Percentiles rank a stretch among this genome's conserved stretches.
phyloP scores from a whole-genome alignment of 140 eudicot genomes.

The Flaveria floridana region DNA sequence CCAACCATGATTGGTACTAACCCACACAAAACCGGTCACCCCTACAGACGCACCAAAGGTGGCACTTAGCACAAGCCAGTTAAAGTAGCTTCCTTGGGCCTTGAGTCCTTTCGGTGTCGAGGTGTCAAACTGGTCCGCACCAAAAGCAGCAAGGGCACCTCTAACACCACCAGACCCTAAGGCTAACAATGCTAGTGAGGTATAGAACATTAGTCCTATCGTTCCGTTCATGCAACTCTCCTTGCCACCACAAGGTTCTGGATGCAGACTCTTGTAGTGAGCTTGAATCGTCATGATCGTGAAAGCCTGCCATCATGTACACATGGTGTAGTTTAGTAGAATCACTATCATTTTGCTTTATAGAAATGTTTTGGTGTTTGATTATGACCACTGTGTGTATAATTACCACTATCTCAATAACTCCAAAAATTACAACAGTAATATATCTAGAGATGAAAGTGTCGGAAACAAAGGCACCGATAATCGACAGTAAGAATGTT shows the following conservation, averaged over 20 bases:
- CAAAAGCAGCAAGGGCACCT: slow-evolving; percentile 75
- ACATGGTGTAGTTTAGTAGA: not conserved
- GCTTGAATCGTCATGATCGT: slow-evolving; percentile 77
- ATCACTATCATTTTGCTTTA: not conserved
- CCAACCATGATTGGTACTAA: slow-evolving; percentile 58
- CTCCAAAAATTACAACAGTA: slow-evolving; percentile 55
- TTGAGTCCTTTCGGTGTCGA: slow-evolving; percentile 57
- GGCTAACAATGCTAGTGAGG: slow-evolving; percentile 56
- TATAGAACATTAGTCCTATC: slow-evolving; percentile 52
- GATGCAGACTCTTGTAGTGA: slow-evolving; percentile 43
- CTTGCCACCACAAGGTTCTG: slow-evolving; percentile 50
- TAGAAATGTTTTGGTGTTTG: not conserved
- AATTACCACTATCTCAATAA: slow-evolving; percentile 54
- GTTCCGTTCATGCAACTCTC: slow-evolving; percentile 53
- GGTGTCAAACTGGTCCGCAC: slow-evolving; percentile 70
- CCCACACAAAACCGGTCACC: slow-evolving; percentile 57
- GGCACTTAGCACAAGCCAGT: slow-evolving; percentile 59
- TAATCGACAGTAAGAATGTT: slow-evolving; percentile 63
- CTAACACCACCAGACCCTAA: slow-evolving; percentile 70
- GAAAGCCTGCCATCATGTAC: slow-evolving; percentile 44
- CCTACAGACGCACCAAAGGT: slow-evolving; percentile 55
- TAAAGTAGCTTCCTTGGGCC: slow-evolving; percentile 68
- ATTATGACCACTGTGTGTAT: not conserved
- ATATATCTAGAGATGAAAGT: slow-evolving; percentile 61
- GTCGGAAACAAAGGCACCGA: slow-evolving; percentile 79